Evolutionary conservation across 2,329 filamentous ascomycete species (phyloP).

Genomic region (Fusarium napiforme): DNA sequence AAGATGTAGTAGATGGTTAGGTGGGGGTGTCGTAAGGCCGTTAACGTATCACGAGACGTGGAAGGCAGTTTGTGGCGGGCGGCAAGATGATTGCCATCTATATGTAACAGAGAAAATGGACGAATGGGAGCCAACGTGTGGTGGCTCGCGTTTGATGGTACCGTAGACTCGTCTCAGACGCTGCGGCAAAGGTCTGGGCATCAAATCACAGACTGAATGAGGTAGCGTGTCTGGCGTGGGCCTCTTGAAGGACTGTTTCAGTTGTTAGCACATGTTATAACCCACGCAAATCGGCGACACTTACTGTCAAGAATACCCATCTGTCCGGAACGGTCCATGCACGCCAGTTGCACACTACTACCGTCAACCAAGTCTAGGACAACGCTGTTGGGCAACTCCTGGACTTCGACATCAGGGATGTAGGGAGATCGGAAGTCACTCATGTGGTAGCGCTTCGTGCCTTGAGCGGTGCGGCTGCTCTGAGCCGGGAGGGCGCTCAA

Average conservation of each 20-base stretch:
- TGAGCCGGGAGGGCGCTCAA: constrained; percentile 72
- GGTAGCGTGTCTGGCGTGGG: constrained; percentile 49
- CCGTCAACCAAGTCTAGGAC: constrained; percentile 70
- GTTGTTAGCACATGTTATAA: constrained; percentile 7
- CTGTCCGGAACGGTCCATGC: constrained; percentile 70
- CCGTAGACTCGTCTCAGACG: constrained; percentile 7
- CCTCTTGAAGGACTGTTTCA: constrained; percentile 50
- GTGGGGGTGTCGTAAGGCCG: constrained; percentile 31
- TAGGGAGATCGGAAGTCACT: constrained; percentile 84
- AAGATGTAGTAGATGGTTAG: constrained; percentile 5
- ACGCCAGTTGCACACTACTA: constrained; percentile 71
- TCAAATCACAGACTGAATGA: constrained; percentile 47
- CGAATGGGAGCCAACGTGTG: background rate
- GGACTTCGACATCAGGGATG: constrained; percentile 87
- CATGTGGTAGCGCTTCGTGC: constrained; percentile 83
- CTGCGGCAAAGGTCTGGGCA: background rate
- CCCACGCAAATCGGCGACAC: constrained; percentile 41
- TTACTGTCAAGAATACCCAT: constrained; percentile 64
- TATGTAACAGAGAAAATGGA: constrained; percentile 25
- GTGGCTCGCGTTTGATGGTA: constrained; percentile 2
- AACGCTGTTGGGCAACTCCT: constrained; percentile 91
- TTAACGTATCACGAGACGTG: constrained; percentile 28
- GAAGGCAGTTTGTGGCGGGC: constrained; percentile 14
- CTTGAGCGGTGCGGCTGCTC: constrained; percentile 58
- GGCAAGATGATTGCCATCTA: constrained; percentile 13